Percentiles rank a stretch among this genome's conserved stretches.
Conservation (phyloP, 345 rosid species). For the Murraya paniculata region DNA sequence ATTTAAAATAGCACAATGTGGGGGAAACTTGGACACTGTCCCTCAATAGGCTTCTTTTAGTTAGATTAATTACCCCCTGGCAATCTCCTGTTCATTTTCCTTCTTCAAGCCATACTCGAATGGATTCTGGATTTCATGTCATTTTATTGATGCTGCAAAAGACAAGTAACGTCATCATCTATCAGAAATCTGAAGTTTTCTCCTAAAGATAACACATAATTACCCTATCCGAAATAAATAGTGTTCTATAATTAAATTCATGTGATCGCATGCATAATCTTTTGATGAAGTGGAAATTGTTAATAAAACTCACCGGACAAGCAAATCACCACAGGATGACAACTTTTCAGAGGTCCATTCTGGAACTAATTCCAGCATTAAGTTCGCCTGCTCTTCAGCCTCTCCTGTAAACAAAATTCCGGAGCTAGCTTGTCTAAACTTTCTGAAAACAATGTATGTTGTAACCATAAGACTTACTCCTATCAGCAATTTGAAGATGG, state of each 20-base stretch:
- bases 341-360: slow-evolving; percentile 79
- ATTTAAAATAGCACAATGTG: slow-evolving; percentile 14
- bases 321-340: slow-evolving; percentile 58
- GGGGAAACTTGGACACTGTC: not conserved
- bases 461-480: slow-evolving; percentile 41
- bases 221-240: not conserved
- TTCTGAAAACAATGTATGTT: not conserved
- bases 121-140: slow-evolving; percentile 41
- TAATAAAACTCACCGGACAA: slow-evolving; percentile 53
- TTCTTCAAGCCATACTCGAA: slow-evolving; percentile 47
- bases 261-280: not conserved
- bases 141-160: slow-evolving; percentile 61
- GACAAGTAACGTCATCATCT: not conserved
- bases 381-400: slow-evolving; percentile 67
- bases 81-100: slow-evolving; percentile 39
- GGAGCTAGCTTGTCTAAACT: slow-evolving; percentile 13
- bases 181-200: not conserved
- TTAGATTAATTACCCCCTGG: slow-evolving; percentile 3
- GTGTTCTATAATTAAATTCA: not conserved
- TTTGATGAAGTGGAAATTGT: not conserved
- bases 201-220: not conserved
- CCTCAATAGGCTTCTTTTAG: not conserved
- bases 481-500: slow-evolving; percentile 62
- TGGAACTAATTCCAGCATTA: slow-evolving; percentile 74
- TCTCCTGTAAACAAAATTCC: slow-evolving; percentile 46